Evolutionary conservation across 805 yeast species (phyloP), one percentile per base, ranked within the genome.

Genomic region (Huiozyma sinensis): DNA sequence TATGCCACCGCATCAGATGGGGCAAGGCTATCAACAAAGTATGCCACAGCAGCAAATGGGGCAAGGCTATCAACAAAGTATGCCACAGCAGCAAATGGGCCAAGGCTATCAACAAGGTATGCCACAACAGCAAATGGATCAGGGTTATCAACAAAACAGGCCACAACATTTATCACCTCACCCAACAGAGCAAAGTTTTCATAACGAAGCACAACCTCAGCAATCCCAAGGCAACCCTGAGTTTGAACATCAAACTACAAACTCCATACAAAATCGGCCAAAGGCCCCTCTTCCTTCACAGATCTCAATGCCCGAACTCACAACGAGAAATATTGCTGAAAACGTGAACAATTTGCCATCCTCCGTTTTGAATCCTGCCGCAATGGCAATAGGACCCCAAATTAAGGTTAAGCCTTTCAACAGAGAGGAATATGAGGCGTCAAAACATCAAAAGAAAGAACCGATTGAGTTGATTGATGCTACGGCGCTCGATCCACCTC

Each of bases 401-500:
- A 49, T 44, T 38, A 41, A 50, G 41, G 57, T 55, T 1, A 49
- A 46, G 31, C 61, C 61, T 7, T 56, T 51, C 40, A 42, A 49
- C 35, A 39, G 39, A 41, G 50, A 41, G 8, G 48, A 46, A 8
- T 41, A 43, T 32, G 50, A 46, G 11, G 52, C 50, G 35, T 42
- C 47, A 28, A 46, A 33, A 38, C 44, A 44, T 10, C 37, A 39
- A 8, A 42, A 35, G 32, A 47, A 42, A 40, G 37, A 50, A 0
- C 44, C 42, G 3, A 43, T 54, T 5, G 44, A 50, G 3, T 35
- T 40, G n/a, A 40, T 50, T 1, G 63, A 55, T 42, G 31, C 52
- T 1, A 32, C 47, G 5, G 33, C 41, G 7, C 36, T 60, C 17
- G 57, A 62, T 6, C 58, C 63, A 7, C 65, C 65, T 1, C 65